These are phyloP conservation scores for Eimeria mitis DNA, from an alignment of 169 alveolate genomes.

Conservation along the genomic window DNA sequence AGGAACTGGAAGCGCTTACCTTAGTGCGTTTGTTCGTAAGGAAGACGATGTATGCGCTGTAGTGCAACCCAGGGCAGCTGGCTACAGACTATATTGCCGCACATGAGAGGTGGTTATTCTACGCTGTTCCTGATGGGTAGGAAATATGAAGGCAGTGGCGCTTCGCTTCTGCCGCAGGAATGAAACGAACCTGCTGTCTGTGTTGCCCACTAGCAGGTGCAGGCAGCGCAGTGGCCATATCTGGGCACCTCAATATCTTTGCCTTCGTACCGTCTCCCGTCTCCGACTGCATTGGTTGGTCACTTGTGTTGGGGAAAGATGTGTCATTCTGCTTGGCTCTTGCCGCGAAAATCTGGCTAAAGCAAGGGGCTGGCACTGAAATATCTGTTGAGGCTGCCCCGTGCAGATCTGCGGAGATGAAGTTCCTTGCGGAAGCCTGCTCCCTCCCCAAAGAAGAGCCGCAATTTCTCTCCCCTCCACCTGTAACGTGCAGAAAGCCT, in stretches of 20 bases:
- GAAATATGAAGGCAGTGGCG: neutral
- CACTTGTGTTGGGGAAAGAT: neutral
- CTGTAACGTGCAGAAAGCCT: neutral
- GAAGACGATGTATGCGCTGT: neutral
- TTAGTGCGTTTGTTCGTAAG: neutral
- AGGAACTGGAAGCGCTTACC: neutral
- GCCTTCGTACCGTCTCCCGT: neutral
- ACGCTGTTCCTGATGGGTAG: neutral
- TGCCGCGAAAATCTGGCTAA: neutral
- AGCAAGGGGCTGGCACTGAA: neutral
- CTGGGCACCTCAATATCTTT: neutral
- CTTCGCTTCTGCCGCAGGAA: neutral
- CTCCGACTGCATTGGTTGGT: neutral
- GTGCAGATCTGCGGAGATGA: neutral
- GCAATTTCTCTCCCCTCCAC: neutral
- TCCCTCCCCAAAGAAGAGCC: neutral
- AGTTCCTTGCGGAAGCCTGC: neutral
- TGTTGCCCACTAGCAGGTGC: neutral
- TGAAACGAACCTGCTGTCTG: neutral
- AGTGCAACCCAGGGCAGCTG: neutral
- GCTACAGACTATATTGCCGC: neutral
- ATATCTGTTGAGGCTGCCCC: neutral
- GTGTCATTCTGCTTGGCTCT: neutral
- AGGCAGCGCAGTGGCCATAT: neutral
- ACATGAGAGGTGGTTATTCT: neutral